Evolutionary conservation across 306 rosid species (phyloP).

Genomic region (Quercus robur): DNA sequence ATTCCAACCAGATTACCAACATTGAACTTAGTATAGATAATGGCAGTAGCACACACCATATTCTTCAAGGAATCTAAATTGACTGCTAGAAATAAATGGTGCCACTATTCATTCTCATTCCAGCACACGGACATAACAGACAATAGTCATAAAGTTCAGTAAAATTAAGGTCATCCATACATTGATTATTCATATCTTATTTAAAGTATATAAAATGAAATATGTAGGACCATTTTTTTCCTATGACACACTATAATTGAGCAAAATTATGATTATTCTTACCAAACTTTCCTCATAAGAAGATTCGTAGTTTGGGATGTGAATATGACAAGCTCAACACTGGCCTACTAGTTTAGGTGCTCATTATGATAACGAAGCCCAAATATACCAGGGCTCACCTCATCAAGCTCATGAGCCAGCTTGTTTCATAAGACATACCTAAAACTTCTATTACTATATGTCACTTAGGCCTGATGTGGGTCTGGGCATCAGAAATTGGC

Average conservation of each 20-base stretch:
- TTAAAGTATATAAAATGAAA: not conserved
- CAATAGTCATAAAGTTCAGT: not conserved
- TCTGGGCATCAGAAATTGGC: not conserved
- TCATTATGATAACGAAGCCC: not conserved
- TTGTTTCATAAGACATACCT: not conserved
- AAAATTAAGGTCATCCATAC: not conserved
- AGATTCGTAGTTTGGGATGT: not conserved
- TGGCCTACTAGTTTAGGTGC: not conserved
- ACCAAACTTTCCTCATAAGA: too few species aligned
- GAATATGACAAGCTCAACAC: not conserved
- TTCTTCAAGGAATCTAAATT: not conserved
- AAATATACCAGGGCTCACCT: not conserved
- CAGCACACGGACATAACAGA: not conserved
- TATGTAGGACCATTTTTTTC: not conserved
- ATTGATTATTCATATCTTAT: not conserved
- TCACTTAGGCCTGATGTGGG: not conserved
- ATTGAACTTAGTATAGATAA: not conserved
- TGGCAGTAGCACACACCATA: not conserved
- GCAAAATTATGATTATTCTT: too few species aligned
- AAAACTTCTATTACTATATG: not conserved
- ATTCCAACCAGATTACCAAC: not conserved
- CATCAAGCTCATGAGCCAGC: not conserved
- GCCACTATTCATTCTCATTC: not conserved
- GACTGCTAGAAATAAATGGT: not conserved
- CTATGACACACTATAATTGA: not conserved